phyloP scores from a whole-genome alignment of 2,329 filamentous ascomycete genomes.

The Aspergillus sp. region DNA sequence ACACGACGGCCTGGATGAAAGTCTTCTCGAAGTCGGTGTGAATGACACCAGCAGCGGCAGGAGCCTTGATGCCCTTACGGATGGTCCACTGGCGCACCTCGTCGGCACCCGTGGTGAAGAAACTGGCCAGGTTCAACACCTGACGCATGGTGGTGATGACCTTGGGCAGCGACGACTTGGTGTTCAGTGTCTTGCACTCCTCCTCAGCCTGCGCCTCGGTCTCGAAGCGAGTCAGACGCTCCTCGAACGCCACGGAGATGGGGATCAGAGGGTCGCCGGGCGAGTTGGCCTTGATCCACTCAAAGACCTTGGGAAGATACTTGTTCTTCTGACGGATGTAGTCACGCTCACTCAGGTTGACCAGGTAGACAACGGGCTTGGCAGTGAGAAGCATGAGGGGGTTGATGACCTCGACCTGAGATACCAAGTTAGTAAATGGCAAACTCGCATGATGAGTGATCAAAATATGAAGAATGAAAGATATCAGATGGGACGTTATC shows the following conservation, averaged over 20 bases:
- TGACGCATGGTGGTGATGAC: conserved; percentile 91
- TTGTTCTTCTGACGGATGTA: conserved; percentile 99
- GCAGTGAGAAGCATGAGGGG: conserved; percentile 91
- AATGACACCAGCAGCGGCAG: conserved; percentile 94
- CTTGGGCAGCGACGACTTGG: conserved; percentile 89
- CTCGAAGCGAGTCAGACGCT: conserved; percentile 79
- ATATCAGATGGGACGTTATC: conserved; percentile 77
- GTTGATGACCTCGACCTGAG: conserved; percentile 94
- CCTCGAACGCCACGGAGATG: conserved; percentile 89
- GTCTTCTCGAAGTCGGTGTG: conserved; percentile 99
- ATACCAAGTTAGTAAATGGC: conserved; percentile 18
- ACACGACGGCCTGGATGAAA: conserved; percentile 94
- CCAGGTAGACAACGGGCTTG: conserved; percentile 94
- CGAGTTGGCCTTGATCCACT: conserved; percentile 93
- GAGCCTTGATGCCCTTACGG: conserved; percentile 93
- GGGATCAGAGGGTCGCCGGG: conserved; percentile 87
- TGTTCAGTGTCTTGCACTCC: conserved; percentile 85
- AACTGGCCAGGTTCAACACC: conserved; percentile 82
- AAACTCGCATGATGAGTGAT: conserved; percentile 15
- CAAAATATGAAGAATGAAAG: conserved; percentile 16
- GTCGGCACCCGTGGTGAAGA: conserved; percentile 95
- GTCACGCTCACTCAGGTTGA: conserved; percentile 96
- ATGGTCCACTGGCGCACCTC: conserved; percentile 99
- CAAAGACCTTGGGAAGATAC: conserved; percentile 86
- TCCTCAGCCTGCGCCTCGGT: conserved; percentile 73